Base-by-base conservation (phyloP, 371 early-diverging fungal species). In the Mucor piriformis region DNA sequence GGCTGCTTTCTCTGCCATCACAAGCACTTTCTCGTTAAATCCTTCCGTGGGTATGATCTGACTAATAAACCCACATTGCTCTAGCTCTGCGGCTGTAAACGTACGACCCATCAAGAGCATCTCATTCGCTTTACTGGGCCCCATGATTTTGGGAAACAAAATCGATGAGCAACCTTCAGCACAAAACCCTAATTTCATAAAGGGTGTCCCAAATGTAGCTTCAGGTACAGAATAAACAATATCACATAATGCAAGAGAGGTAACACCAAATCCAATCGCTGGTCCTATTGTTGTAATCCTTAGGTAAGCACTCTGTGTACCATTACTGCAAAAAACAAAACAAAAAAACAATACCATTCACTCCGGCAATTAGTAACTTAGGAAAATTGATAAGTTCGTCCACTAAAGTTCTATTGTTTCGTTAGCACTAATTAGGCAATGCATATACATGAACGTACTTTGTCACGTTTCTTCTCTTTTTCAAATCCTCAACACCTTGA, bases 141-240 rank as follows among this genome's bases (percentile, higher is more conserved):
- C 88, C 79, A 88, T 76, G 12, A 84, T 77, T 47, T 74, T 66
- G 43, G 88, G 88, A 50, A 88, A 86, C 18, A 82, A 55, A n/a
- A 80, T 51, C 10, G 84, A 82, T 3, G 86, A 86, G 67, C 85
- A 83, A 20, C 84, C 88, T 68, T 88, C 88, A 15, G 85, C 87
- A 57, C 87, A 87, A 60, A 87, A 84, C n/a, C 76, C 86, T 21
- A 87, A 66, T 51, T 85, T 77, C 88, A 88, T 88, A 59, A 87
- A 88, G 13, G 88, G 88, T n/a, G 87, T 86, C 25, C 59, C 67
- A 63, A 86, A 88, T 8, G 83, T 85, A 5, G 88, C 85, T 35
- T 83, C 73, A 38, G 85, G 85, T 7, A 80, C 77, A 1, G 87
- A 55, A 54, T 88, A 87, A 21, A 91, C 80, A 29, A 88, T 80